Evolutionary conservation across 768 basidiomycete species (phyloP).

Genomic region (Tulasnella sp.): DNA sequence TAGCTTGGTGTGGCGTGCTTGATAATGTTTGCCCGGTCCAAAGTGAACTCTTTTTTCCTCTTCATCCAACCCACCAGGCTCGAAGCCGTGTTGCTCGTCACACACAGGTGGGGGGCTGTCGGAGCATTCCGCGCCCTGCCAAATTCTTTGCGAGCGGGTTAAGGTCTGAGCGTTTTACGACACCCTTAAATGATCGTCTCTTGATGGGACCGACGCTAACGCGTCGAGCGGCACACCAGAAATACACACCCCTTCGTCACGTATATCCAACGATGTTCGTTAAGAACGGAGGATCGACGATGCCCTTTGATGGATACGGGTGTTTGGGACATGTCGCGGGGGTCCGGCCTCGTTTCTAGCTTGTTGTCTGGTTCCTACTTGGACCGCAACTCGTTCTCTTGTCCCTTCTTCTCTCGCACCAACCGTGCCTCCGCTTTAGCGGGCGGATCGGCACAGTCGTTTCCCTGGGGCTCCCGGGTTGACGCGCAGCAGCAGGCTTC

Average conservation of each 20-base stretch:
- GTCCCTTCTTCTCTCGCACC: background rate
- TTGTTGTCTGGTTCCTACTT: background rate
- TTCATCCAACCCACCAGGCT: background rate
- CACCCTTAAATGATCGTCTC: conserved; percentile 6
- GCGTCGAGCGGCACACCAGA: conserved; percentile 15
- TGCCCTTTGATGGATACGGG: background rate
- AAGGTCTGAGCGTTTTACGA: conserved; percentile 7
- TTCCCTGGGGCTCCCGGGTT: background rate
- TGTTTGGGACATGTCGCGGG: conserved; percentile 15
- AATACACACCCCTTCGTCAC: background rate
- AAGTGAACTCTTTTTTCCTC: background rate
- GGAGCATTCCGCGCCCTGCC: background rate
- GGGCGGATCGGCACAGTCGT: background rate
- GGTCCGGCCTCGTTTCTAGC: background rate
- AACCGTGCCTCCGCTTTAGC: background rate
- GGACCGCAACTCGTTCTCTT: background rate
- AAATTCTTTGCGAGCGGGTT: conserved; percentile 1
- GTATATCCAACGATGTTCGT: background rate
- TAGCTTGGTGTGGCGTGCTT: background rate
- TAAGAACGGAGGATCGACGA: background rate
- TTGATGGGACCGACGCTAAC: conserved; percentile 10
- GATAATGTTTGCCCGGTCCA: background rate
- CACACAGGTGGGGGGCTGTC: background rate
- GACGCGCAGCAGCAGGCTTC: background rate
- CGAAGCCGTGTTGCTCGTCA: background rate